Evolutionary conservation across 495 filamentous ascomycete species (phyloP).

Genomic region (Pyrenopolyporus hunteri): DNA sequence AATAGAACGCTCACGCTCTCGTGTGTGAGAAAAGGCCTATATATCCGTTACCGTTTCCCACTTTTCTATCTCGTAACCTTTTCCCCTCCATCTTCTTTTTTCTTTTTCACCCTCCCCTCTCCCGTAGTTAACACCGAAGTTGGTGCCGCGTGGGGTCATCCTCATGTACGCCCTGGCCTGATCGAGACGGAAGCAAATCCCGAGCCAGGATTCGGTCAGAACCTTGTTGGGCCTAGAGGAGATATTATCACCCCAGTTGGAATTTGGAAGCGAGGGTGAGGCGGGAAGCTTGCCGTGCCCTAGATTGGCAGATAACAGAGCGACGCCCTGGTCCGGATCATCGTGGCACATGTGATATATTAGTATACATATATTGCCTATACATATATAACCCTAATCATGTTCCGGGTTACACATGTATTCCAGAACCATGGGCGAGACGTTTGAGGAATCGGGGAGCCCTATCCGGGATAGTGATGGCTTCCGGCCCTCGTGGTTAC

Average conservation of each 20-base stretch:
- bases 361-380: background rate
- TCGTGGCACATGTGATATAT: slow-evolving; percentile 12
- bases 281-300: background rate
- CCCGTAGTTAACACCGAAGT: background rate
- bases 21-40: background rate
- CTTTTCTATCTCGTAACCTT: background rate
- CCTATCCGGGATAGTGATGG: slow-evolving; percentile 18
- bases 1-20: too few relatives aligned
- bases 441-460: slow-evolving; percentile 10
- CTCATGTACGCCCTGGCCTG: background rate
- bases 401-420: slow-evolving; percentile 1
- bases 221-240: slow-evolving; percentile 1
- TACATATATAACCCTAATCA: too few relatives aligned
- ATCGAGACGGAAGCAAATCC: too few relatives aligned
- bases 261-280: too few relatives aligned
- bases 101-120: background rate
- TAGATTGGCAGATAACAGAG: background rate
- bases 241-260: too few relatives aligned
- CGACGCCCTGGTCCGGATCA: slow-evolving; percentile 8
- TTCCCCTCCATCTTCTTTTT: background rate
- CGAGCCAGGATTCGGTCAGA: background rate
- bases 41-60: background rate
- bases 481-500: background rate
- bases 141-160: background rate
- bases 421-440: slow-evolving; percentile 20